These are phyloP conservation scores for Aspergillus transmontanensis DNA, from an alignment of 2,329 filamentous ascomycete genomes.

Conservation along the genomic window DNA sequence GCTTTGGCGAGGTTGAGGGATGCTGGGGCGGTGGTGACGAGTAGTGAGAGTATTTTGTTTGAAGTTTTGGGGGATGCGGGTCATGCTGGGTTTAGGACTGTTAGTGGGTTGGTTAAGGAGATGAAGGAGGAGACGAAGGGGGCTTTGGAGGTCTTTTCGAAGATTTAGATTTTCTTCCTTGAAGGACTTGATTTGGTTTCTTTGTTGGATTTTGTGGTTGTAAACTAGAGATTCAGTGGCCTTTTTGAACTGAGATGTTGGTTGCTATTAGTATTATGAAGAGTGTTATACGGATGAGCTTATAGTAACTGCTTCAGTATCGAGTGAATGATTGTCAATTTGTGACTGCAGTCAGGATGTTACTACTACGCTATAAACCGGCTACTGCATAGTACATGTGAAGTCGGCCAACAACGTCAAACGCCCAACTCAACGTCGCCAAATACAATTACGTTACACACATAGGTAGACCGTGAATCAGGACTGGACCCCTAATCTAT, in stretches of 20 bases:
- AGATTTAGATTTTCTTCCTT: constrained; percentile 43
- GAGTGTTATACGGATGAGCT: background rate
- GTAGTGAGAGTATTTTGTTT: constrained; percentile 87
- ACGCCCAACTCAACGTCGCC: background rate
- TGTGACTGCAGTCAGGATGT: background rate
- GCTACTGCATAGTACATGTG: constrained; percentile 15
- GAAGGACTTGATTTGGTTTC: background rate
- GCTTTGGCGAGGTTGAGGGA: constrained; percentile 74
- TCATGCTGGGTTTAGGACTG: constrained; percentile 67
- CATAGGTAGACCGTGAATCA: constrained; percentile 1
- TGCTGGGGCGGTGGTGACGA: constrained; percentile 78
- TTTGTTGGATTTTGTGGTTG: background rate
- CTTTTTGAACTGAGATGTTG: background rate
- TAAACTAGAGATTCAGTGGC: background rate
- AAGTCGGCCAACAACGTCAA: constrained; percentile 1
- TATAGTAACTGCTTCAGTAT: background rate
- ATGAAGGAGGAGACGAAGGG: constrained; percentile 69
- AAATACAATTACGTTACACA: background rate
- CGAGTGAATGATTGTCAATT: background rate
- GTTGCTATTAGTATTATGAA: background rate
- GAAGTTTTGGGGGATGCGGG: constrained; percentile 84
- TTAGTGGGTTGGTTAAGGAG: constrained; percentile 80
- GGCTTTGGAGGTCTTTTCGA: constrained; percentile 67
- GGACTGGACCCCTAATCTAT: constrained; percentile 22
- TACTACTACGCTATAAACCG: constrained; percentile 16